Evolutionary conservation across 208 protist genomes (phyloP).

Genomic region (Leishmania guyanensis): DNA sequence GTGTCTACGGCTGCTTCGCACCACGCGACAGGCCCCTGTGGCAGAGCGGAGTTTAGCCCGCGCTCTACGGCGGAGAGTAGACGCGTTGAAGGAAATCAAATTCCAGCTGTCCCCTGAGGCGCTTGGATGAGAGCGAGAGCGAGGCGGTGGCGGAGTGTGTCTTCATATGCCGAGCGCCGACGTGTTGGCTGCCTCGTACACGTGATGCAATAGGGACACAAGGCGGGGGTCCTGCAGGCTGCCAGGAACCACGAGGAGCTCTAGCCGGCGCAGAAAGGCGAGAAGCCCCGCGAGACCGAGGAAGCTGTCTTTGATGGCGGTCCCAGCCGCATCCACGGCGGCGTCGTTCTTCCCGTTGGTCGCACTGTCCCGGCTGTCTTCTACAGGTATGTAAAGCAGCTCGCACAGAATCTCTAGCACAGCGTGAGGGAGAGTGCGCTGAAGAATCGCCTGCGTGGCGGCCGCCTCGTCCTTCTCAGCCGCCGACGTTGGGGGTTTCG

Average conservation of each 20-base stretch:
- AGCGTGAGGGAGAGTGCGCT: slow-evolving; percentile 51
- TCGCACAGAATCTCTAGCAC: slow-evolving; percentile 69
- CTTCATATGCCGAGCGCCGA: slow-evolving; percentile 27
- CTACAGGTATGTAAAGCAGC: slow-evolving; percentile 36
- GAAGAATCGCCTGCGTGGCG: slow-evolving; percentile 33
- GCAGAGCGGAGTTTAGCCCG: background rate
- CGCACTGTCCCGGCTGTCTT: background rate
- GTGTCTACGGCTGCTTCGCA: background rate
- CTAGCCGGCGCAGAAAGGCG: slow-evolving; percentile 62
- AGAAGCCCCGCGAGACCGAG: slow-evolving; percentile 68
- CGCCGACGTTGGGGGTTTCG: slow-evolving; percentile 1
- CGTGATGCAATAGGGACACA: slow-evolving; percentile 36
- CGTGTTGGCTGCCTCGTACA: slow-evolving; percentile 60
- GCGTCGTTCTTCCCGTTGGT: background rate
- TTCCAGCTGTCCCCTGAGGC: background rate
- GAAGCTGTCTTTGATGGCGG: slow-evolving; percentile 40
- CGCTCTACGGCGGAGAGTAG: background rate
- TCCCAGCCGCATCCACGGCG: slow-evolving; percentile 11
- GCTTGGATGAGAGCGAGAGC: background rate
- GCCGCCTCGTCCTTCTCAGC: slow-evolving; percentile 2
- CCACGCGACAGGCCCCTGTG: background rate
- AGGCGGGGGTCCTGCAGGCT: slow-evolving; percentile 45
- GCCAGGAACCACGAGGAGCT: slow-evolving; percentile 51
- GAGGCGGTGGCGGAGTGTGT: background rate
- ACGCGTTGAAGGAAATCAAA: background rate